Conservation (phyloP, 1,284 basidiomycete genomes). For the Hemileia vastatrix region DNA sequence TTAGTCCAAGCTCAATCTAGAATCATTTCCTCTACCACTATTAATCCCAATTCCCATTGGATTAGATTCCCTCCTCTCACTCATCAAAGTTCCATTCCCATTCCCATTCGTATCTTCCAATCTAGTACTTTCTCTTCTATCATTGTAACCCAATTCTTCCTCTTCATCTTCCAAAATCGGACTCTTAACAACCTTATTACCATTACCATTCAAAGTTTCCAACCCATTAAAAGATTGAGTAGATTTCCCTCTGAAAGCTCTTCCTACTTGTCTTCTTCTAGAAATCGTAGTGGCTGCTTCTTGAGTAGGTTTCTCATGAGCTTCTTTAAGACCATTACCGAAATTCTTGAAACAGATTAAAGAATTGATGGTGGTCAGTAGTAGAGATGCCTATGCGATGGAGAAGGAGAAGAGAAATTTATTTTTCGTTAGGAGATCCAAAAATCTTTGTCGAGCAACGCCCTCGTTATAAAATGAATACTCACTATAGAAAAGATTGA, state of each 20-base stretch:
- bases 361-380: too few species aligned
- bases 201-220: neutral
- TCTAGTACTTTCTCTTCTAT: neutral
- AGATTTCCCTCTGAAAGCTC: neutral
- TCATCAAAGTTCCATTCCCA: neutral
- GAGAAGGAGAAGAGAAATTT: too few species aligned
- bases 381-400: too few species aligned
- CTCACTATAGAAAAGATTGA: too few species aligned
- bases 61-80: neutral
- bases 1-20: too few species aligned
- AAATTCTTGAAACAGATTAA: too few species aligned
- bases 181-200: neutral
- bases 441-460: too few species aligned
- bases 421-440: too few species aligned
- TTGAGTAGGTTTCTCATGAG: too few species aligned
- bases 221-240: neutral
- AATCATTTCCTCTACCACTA: neutral
- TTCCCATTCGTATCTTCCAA: neutral
- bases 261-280: neutral
- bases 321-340: too few species aligned
- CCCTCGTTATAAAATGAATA: too few species aligned
- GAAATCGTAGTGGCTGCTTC: too few species aligned
- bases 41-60: neutral
- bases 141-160: neutral
- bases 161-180: neutral